These are phyloP conservation scores for Sphagnum magellanicum DNA, from an alignment of 228 moss, liverwort and hornwort genomes.

Conservation along the genomic window DNA sequence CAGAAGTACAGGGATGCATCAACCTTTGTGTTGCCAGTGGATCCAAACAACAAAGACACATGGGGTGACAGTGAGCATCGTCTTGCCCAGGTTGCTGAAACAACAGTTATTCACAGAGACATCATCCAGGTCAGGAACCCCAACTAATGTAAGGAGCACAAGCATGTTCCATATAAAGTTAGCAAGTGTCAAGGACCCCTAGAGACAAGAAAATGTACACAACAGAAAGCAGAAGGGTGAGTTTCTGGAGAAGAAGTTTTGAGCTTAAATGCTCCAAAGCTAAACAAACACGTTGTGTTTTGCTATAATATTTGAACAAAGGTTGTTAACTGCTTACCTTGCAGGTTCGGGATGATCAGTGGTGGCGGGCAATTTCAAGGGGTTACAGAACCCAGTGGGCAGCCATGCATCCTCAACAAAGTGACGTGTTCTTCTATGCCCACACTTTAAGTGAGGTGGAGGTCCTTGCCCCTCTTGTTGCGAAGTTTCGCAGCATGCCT, in stretches of 20 bases:
- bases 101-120: constrained; percentile 87
- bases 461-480: constrained; percentile 69
- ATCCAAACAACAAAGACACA: constrained; percentile 76
- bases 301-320: too few species aligned
- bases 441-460: constrained; percentile 61
- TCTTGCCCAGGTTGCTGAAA: constrained; percentile 82
- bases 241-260: too few species aligned
- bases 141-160: neutral
- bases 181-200: too few species aligned
- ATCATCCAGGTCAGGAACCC: constrained; percentile 42
- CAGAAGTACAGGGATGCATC: constrained; percentile 81
- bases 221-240: too few species aligned
- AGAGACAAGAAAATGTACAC: too few species aligned
- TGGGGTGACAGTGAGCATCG: constrained; percentile 99
- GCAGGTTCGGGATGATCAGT: constrained; percentile 65
- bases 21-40: constrained; percentile 75
- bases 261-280: too few species aligned
- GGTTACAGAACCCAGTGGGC: constrained; percentile 98
- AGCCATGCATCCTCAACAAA: constrained; percentile 82
- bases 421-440: constrained; percentile 71
- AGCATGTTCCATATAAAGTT: too few species aligned
- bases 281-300: too few species aligned
- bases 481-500: constrained; percentile 58
- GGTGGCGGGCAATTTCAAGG: constrained; percentile 86
- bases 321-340: neutral